phyloP scores from a whole-genome alignment of 768 basidiomycete species.

The Pleurotus citrinopileatus region DNA sequence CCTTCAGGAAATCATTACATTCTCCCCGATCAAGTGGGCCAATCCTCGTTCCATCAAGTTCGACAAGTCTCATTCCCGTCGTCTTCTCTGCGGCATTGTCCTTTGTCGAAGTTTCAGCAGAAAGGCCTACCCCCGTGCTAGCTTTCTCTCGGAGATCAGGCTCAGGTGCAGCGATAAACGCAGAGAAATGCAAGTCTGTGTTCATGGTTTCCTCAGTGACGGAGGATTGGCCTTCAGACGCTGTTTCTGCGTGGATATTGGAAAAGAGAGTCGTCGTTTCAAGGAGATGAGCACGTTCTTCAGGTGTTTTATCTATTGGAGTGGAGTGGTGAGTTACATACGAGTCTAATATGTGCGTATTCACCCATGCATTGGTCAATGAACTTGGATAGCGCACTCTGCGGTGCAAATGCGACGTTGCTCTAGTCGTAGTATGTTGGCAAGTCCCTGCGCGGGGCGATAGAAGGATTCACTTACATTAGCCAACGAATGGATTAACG shows the following conservation, averaged over 20 bases:
- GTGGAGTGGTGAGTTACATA: neutral
- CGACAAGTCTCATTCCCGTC: constrained; percentile 56
- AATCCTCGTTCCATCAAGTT: constrained; percentile 76
- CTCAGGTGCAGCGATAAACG: constrained; percentile 72
- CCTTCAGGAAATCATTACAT: constrained; percentile 57
- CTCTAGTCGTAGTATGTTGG: constrained; percentile 67
- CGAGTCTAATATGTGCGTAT: neutral
- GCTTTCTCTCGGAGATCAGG: constrained; percentile 28
- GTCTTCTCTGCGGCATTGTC: constrained; percentile 18
- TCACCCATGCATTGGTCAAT: constrained; percentile 52
- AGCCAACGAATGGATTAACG: neutral
- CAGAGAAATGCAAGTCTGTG: constrained; percentile 83
- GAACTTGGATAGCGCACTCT: constrained; percentile 63
- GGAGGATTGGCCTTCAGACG: constrained; percentile 65
- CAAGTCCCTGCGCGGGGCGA: constrained; percentile 77
- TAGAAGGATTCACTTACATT: neutral
- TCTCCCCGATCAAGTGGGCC: constrained; percentile 82
- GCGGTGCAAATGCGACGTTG: constrained; percentile 51
- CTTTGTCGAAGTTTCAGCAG: constrained; percentile 4
- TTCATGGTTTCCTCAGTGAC: constrained; percentile 56
- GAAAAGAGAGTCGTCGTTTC: constrained; percentile 76
- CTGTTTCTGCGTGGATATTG: constrained; percentile 71
- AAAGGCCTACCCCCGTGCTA: constrained; percentile 14
- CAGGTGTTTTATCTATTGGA: constrained; percentile 57
- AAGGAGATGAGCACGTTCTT: constrained; percentile 72